These are phyloP conservation scores for Termitomyces sp. DNA, from an alignment of 768 basidiomycete species.

Conservation along the genomic window DNA sequence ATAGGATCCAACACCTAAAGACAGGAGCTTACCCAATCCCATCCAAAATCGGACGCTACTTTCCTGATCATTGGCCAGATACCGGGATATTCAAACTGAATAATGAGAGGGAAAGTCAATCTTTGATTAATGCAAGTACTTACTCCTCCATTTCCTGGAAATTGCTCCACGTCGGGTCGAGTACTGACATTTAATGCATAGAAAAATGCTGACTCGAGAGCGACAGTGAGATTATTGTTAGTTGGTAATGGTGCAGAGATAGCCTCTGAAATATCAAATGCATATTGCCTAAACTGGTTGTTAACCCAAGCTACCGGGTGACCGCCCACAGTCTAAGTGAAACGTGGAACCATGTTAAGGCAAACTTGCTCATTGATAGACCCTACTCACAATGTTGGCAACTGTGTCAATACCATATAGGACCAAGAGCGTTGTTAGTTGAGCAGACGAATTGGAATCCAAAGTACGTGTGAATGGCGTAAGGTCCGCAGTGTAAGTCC, in stretches of 20 bases:
- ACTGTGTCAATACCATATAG: slow-evolving; percentile 59
- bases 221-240: slow-evolving; percentile 44
- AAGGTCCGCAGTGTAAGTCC: slow-evolving; percentile 56
- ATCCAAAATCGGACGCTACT: slow-evolving; percentile 52
- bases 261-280: slow-evolving; percentile 46
- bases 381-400: slow-evolving; percentile 44
- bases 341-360: background rate
- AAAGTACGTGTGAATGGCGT: slow-evolving; percentile 34
- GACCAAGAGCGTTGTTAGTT: slow-evolving; percentile 38
- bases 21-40: slow-evolving; percentile 48
- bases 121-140: slow-evolving; percentile 40
- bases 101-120: too few relatives aligned
- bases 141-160: slow-evolving; percentile 34
- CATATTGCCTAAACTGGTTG: slow-evolving; percentile 55
- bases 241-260: slow-evolving; percentile 26
- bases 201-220: slow-evolving; percentile 49
- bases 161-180: slow-evolving; percentile 33
- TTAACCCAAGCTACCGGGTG: slow-evolving; percentile 55
- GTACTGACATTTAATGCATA: slow-evolving; percentile 53
- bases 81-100: slow-evolving; percentile 48
- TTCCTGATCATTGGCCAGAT: slow-evolving; percentile 49
- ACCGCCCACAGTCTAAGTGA: slow-evolving; percentile 41
- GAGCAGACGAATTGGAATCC: slow-evolving; percentile 13
- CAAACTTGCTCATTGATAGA: background rate
- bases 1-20: background rate